Base-by-base conservation (phyloP, 768 basidiomycete species). In the Pleurotus cornucopiae region DNA sequence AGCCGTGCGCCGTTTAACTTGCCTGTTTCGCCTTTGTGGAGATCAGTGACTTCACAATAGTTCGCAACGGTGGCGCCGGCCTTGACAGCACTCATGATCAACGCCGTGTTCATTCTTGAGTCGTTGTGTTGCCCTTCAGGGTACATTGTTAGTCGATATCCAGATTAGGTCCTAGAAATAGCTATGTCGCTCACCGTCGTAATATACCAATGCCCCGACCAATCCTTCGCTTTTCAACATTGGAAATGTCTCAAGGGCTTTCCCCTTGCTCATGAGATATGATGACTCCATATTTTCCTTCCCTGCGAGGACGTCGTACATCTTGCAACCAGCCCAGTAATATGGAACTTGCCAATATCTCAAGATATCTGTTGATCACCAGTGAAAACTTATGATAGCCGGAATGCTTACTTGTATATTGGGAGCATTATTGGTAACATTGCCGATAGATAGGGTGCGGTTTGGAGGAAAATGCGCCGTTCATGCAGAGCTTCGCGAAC, bases 341-440 rank as follows among this genome's bases (percentile, higher is more conserved):
- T 98, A 99, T 0, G 96, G 96, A 12, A 98, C 80, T 65, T 98
- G 94, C 94, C 95, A 98, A 70, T 93, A 95, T 58, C 88, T 89
- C 39, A n/a, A 53, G 12, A n/a, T 4, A 34, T 49, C 25, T 9
- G 46, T 64, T 25, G 65, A 58, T 45, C 48, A 6, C 58, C 26
- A 9, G n/a, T 16, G 34, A n/a, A 54, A 44, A 4, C 21, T 53
- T 14, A 12, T 21, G 18, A 16, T 54, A 52, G 49, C 2, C 9
- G 21, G 23, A 41, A 30, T 16, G 66, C 81, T 26, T 57, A 90
- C 85, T 92, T 96, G 82, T 99, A 98, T 48, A 98, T 82, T 5
- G 96, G 96, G 13, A 98, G 76, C 86, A 99, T 96, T 71, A 99
- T 98, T 2, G 96, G 97, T 34, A 98, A 80, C 88, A 95, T 94